Evolutionary conservation across 805 yeast genomes (phyloP).

Genomic region (Groenewaldozyma tartarivorans): DNA sequence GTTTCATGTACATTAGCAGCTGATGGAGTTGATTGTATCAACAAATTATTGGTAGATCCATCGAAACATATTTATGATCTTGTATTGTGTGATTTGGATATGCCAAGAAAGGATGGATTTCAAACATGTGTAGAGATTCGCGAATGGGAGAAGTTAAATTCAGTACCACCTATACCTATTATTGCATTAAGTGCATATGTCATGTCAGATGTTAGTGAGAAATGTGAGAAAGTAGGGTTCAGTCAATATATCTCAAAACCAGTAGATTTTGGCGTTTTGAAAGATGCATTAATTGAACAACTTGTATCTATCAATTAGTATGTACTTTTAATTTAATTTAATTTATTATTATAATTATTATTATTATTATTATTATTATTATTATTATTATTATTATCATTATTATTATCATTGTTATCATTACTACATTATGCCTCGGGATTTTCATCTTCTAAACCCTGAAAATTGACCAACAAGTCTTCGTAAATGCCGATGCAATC

Average conservation of each 20-base stretch:
- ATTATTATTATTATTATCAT: too few relatives aligned
- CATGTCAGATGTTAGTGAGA: slow-evolving; percentile 25
- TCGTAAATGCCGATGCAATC: neutral
- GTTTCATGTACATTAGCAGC: slow-evolving; percentile 22
- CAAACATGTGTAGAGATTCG: slow-evolving; percentile 26
- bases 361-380: too few relatives aligned
- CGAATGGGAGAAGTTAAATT: slow-evolving; percentile 20
- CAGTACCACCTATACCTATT: slow-evolving; percentile 19
- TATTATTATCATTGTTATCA: neutral
- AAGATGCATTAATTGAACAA: slow-evolving; percentile 14
- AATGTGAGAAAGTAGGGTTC: slow-evolving; percentile 24
- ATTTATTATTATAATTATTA: too few relatives aligned
- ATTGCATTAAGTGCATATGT: slow-evolving; percentile 29
- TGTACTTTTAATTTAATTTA: neutral
- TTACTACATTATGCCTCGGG: neutral
- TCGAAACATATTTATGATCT: slow-evolving; percentile 13
- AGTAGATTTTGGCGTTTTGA: slow-evolving; percentile 22
- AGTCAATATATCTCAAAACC: slow-evolving; percentile 26
- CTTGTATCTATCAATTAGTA: neutral
- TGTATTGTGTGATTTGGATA: slow-evolving; percentile 26
- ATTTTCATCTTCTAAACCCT: neutral
- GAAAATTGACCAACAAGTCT: neutral
- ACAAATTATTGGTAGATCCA: slow-evolving; percentile 18
- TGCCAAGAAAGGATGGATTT: slow-evolving; percentile 30
- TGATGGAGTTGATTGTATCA: slow-evolving; percentile 25